phyloP scores from a whole-genome alignment of 805 yeast genomes.

The Candida coleopterorum region DNA sequence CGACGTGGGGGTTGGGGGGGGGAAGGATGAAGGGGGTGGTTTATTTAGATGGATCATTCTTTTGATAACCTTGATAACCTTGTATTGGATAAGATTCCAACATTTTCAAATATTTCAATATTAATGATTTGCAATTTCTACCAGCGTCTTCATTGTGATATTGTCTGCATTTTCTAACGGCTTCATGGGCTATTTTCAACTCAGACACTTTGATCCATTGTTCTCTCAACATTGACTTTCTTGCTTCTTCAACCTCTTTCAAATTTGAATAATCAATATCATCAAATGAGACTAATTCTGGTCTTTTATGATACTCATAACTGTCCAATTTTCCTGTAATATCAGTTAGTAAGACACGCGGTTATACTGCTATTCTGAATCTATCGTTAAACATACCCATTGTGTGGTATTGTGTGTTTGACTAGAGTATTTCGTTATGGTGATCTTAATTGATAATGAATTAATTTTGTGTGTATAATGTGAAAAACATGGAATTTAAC shows the following conservation, averaged over 20 bases:
- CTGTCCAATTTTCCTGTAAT: constrained; percentile 21
- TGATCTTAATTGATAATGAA: too few species aligned
- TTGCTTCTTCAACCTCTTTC: constrained; percentile 63
- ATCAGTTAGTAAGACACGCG: constrained; percentile 5
- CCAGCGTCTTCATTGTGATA: constrained; percentile 44
- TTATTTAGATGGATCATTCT: constrained; percentile 73
- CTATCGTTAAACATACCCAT: constrained; percentile 4
- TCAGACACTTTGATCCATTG: constrained; percentile 72
- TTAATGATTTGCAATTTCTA: constrained; percentile 77
- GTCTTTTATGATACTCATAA: constrained; percentile 45
- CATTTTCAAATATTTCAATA: constrained; percentile 74
- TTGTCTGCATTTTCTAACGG: constrained; percentile 73
- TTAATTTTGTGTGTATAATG: constrained; percentile 8
- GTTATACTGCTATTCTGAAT: neutral
- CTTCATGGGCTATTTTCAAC: constrained; percentile 64
- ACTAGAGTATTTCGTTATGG: too few species aligned
- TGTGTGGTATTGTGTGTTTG: neutral
- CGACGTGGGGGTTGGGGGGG: too few species aligned
- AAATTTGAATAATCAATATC: constrained; percentile 71
- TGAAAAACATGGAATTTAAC: constrained; percentile 29
- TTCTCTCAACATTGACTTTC: constrained; percentile 71
- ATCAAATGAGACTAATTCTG: constrained; percentile 77
- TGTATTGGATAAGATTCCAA: constrained; percentile 62
- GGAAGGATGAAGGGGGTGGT: neutral
- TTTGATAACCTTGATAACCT: constrained; percentile 82